A percentile compares a stretch with the other conserved stretches of the same genome.
Conservation (phyloP, 2,329 filamentous ascomycete genomes). For the Nemania diffusa region DNA sequence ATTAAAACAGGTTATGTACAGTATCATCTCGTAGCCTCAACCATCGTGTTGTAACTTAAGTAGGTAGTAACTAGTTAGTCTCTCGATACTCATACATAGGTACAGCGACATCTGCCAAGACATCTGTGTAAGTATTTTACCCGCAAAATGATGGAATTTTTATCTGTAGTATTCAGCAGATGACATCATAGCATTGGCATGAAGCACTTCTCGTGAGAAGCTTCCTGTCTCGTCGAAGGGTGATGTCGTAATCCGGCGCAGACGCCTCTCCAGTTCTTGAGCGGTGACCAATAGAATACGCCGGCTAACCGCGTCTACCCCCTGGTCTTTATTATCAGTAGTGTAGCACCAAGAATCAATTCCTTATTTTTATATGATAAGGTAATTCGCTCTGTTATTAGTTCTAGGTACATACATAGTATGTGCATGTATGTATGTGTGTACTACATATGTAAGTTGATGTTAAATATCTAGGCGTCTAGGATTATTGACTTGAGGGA, state of each 20-base stretch:
- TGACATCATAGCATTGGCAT: not conserved
- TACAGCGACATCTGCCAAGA: not conserved
- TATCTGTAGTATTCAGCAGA: not conserved
- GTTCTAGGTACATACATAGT: too few species aligned
- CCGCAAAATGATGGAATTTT: not conserved
- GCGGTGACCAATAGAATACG: conserved; percentile 1
- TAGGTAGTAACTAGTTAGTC: too few species aligned
- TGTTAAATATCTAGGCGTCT: not conserved
- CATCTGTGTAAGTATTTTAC: not conserved
- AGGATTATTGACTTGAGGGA: not conserved
- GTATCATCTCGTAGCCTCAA: not conserved
- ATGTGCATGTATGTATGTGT: too few species aligned
- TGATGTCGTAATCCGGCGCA: not conserved
- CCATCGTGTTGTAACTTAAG: too few species aligned
- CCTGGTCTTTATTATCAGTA: not conserved
- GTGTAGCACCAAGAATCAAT: too few species aligned
- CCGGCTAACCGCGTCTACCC: conserved; percentile 3
- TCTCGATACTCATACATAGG: too few species aligned
- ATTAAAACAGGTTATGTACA: not conserved
- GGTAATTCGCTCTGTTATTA: not conserved
- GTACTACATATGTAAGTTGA: not conserved
- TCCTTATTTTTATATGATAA: not conserved
- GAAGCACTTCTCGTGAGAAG: not conserved
- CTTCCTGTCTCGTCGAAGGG: not conserved
- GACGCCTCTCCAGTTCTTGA: not conserved